Base-by-base conservation (phyloP, 345 rosid genomes). In the Brassica rapa region DNA sequence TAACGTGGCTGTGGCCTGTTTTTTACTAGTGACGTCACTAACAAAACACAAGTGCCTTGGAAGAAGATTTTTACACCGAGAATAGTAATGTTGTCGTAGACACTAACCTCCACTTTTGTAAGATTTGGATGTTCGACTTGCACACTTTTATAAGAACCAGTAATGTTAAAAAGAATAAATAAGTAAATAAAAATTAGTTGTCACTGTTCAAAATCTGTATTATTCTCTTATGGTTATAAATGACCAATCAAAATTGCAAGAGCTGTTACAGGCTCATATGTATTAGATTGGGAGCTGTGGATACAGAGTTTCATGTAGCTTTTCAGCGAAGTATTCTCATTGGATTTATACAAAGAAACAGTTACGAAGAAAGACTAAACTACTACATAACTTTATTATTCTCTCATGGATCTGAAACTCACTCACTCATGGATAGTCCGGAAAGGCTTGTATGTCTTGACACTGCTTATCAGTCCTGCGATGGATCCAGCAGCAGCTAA, bases 401-500 rank as follows among this genome's bases (percentile, higher is more conserved):
- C 62, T 16, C 72, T 57, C 60, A 49, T 49, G 16, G 2, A 49
- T 49, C 49, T 39, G 69, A 72, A 66, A 55, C 59, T 80, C 55
- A 49, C 59, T 80, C 55, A 49, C 55, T 70, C 71, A 55, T 80
- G 80, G 10, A 15, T 30, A 49, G 88, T 63, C 46, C 81, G 57
- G 85, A 94, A 94, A 10, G 98, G 97, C 89, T 86, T 87, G 75
- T 85, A 94, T 8, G 80, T 24, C 87, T 79, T 85, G 77, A 94
- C 84, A 64, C 86, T 83, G 1, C 71, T 75, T 32, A 82, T 30
- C 66, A 94, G 77, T 51, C 97, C 97, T 68, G 88, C 84, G 62
- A 94, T 23, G 16, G 98, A 89, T 37, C 97, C 98, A n/a, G 83
- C 84, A 0, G 89, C 93, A 0, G 95, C 95, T 12, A 92, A 62